Evolutionary conservation across 148 eudicot species (phyloP).

Genomic region (Silene conica): DNA sequence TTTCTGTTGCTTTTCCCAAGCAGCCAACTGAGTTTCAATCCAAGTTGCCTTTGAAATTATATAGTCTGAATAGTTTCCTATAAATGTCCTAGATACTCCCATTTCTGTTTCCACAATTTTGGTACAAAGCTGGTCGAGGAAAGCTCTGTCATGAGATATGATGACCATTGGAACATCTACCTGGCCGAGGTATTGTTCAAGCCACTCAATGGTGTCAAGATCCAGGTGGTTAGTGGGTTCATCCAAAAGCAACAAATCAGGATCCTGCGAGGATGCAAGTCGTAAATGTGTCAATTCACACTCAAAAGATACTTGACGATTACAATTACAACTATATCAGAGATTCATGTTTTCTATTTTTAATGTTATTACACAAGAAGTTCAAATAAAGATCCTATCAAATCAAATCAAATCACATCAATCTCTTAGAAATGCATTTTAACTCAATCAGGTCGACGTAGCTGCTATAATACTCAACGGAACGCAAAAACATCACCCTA

Average conservation of each 20-base stretch:
- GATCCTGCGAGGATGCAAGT: conserved; percentile 54
- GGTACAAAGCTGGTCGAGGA: conserved; percentile 95
- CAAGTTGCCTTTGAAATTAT: conserved; percentile 75
- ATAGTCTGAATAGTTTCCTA: conserved; percentile 85
- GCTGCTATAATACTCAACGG: background rate
- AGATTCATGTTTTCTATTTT: background rate
- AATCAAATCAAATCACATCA: too few species aligned
- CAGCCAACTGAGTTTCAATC: conserved; percentile 87
- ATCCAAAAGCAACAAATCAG: conserved; percentile 85
- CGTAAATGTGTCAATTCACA: conserved; percentile 7
- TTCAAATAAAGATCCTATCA: conserved; percentile 4
- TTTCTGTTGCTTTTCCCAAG: conserved; percentile 97
- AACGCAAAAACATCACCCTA: background rate
- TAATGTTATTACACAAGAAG: background rate
- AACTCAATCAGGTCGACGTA: background rate
- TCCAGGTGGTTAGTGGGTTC: conserved; percentile 99
- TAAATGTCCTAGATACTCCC: conserved; percentile 85
- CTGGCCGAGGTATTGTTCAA: conserved; percentile 75
- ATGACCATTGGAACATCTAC: conserved; percentile 91
- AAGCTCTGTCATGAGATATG: conserved; percentile 97
- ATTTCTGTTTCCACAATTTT: conserved; percentile 98
- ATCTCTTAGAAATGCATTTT: background rate
- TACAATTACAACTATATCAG: background rate
- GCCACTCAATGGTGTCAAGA: conserved; percentile 96
- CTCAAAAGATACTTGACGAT: background rate